A percentile compares a stretch with the other conserved stretches of the same genome.
phyloP scores from a whole-genome alignment of 106 monocot genomes.

The Chionographis japonica region DNA sequence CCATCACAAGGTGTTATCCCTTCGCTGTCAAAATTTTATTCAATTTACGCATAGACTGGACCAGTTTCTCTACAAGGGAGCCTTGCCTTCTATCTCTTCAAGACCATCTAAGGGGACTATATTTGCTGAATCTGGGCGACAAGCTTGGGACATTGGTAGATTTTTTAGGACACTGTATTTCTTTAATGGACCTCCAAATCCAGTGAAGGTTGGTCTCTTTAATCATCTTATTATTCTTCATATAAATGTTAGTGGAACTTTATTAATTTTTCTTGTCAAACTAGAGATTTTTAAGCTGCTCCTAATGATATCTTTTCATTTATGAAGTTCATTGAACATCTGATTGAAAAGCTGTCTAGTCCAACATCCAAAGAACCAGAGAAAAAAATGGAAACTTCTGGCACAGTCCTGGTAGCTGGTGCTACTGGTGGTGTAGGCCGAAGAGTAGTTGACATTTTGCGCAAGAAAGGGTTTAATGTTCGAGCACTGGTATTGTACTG shows the following conservation, averaged over 20 bases:
- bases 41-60: slow-evolving; percentile 18
- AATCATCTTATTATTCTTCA: neutral
- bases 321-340: slow-evolving; percentile 65
- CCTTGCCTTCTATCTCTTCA: slow-evolving; percentile 17
- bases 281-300: neutral
- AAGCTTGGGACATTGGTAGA: slow-evolving; percentile 92
- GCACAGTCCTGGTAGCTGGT: slow-evolving; percentile 73
- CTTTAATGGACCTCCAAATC: slow-evolving; percentile 90
- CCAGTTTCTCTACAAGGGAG: slow-evolving; percentile 5
- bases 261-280: neutral
- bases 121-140: slow-evolving; percentile 49
- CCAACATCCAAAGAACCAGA: slow-evolving; percentile 32
- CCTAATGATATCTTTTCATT: neutral
- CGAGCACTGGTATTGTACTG: slow-evolving; percentile 63
- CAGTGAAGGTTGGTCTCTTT: slow-evolving; percentile 51
- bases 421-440: slow-evolving; percentile 96
- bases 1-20: slow-evolving; percentile 21
- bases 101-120: slow-evolving; percentile 29
- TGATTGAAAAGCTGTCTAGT: slow-evolving; percentile 51
- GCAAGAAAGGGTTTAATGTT: slow-evolving; percentile 66
- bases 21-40: slow-evolving; percentile 26
- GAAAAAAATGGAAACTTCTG: slow-evolving; percentile 63
- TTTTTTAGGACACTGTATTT: slow-evolving; percentile 86
- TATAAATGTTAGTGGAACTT: neutral
- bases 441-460: slow-evolving; percentile 77